Base-by-base conservation (phyloP, 208 protist species). In the Trypanosoma melophagium region DNA sequence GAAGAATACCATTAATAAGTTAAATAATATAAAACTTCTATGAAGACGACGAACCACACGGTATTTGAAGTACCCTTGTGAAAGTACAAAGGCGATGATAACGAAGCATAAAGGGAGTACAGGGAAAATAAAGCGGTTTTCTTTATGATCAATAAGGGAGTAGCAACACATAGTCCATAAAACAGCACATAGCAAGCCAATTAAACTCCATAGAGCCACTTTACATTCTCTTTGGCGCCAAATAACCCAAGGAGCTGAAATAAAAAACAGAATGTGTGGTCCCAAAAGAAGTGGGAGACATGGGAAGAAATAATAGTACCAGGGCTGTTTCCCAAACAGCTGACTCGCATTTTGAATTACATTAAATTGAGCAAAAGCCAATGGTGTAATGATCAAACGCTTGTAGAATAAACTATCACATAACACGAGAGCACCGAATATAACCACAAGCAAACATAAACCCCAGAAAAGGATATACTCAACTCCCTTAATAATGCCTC, bases 81-180 rank as follows among this genome's bases (percentile, higher is more conserved):
- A 67, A 21, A 91, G 55, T 13, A 84, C 79, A 25, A 88, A 73
- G 22, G 71, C 81, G 5, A 61, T 65, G 12, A 92, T 53, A 7
- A 95, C 25, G 28, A 94, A 53, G 25, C 55, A 24, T 7, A 92
- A 13, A 24, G 87, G 78, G 0, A 94, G 52, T 16, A 92, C 63
- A 5, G 79, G 60, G 56, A 84, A 87, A 17, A 96, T 44, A 71
- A 97, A 97, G 53, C 97, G 86, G 71, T 97, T 95, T 68, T 98
- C 97, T 66, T 98, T 98, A 81, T 98, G 97, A 0, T 59, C 65
- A 22, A 98, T 71, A 9, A 86, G 56, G 55, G 86, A 96, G 69
- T 97, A 89, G n/a, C 81, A 54, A 0, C 65, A 2, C 9, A 98
- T n/a, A 10, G 75, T 79, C 52, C 76, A 93, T 7, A 77, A 17